These are phyloP conservation scores for Alternaria arborescens DNA, from an alignment of 2,329 filamentous ascomycete genomes.

Conservation along the genomic window DNA sequence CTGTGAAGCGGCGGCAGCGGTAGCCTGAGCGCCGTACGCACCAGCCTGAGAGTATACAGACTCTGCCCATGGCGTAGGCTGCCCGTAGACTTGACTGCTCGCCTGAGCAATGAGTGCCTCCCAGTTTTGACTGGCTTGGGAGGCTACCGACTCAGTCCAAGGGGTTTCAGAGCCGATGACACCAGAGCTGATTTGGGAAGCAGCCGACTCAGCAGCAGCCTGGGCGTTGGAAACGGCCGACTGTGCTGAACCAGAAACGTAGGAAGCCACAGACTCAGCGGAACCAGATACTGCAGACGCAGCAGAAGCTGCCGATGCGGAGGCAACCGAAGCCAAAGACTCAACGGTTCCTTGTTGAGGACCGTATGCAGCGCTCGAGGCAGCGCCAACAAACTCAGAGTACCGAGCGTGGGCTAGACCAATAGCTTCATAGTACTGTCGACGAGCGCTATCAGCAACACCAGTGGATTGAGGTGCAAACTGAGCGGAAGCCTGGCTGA, in stretches of 20 bases:
- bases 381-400: constrained; percentile 75
- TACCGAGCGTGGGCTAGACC: constrained; percentile 82
- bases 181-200: constrained; percentile 57
- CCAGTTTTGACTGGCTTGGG: constrained; percentile 69
- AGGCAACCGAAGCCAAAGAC: constrained; percentile 48
- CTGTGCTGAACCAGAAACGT: constrained; percentile 39
- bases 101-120: constrained; percentile 69
- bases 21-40: constrained; percentile 69
- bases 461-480: constrained; percentile 71
- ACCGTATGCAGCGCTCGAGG: constrained; percentile 73
- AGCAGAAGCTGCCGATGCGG: constrained; percentile 51
- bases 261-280: constrained; percentile 62
- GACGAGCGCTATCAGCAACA: constrained; percentile 66
- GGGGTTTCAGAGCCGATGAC: constrained; percentile 59
- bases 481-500: constrained; percentile 74
- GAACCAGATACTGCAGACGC: constrained; percentile 56
- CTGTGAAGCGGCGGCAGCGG: constrained; percentile 67
- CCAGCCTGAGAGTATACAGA: constrained; percentile 62
- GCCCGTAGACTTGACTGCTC: constrained; percentile 74
- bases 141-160: constrained; percentile 63
- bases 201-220: constrained; percentile 57
- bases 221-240: constrained; percentile 57
- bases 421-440: constrained; percentile 80
- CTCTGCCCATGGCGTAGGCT: constrained; percentile 62
- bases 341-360: constrained; percentile 48